Conservation (phyloP, 2,329 filamentous ascomycete species). For the Incumbomyces lentus region DNA sequence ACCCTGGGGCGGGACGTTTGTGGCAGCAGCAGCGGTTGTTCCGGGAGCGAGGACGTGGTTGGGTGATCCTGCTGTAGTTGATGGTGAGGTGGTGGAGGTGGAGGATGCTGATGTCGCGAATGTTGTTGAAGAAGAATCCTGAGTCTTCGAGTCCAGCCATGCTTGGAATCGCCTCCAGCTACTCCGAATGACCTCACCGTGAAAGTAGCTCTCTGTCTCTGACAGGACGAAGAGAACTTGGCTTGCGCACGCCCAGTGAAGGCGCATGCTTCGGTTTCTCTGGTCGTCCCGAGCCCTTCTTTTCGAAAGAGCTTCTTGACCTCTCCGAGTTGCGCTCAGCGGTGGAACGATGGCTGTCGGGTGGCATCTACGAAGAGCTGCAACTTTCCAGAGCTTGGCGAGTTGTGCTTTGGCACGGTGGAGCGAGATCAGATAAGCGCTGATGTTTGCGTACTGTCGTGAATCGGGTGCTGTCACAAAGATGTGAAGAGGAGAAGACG, state of each 20-base stretch:
- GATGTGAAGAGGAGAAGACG: slow-evolving; percentile 72
- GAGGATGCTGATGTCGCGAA: too few species aligned
- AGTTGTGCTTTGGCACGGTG: slow-evolving; percentile 76
- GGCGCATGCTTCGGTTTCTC: slow-evolving; percentile 60
- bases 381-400: slow-evolving; percentile 77
- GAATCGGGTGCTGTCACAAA: slow-evolving; percentile 71
- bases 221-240: slow-evolving; percentile 81
- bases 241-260: slow-evolving; percentile 81
- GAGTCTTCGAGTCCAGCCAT: slow-evolving; percentile 52
- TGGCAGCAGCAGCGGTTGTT: slow-evolving; percentile 27
- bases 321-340: slow-evolving; percentile 49
- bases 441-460: slow-evolving; percentile 70
- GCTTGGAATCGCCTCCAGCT: slow-evolving; percentile 69
- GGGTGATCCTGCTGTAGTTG: slow-evolving; percentile 23
- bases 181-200: slow-evolving; percentile 74
- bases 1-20: neutral
- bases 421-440: slow-evolving; percentile 76
- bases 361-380: slow-evolving; percentile 64
- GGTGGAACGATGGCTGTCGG: slow-evolving; percentile 60
- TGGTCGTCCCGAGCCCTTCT: slow-evolving; percentile 50
- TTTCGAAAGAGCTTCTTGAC: slow-evolving; percentile 49
- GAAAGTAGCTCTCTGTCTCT: slow-evolving; percentile 78
- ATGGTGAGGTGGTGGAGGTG: slow-evolving; percentile 22
- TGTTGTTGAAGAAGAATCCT: too few species aligned
- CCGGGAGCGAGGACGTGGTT: too few species aligned